These are phyloP conservation scores for Phlyctochytrium planicorne DNA, from an alignment of 192 early-diverging fungal genomes.

Conservation along the genomic window DNA sequence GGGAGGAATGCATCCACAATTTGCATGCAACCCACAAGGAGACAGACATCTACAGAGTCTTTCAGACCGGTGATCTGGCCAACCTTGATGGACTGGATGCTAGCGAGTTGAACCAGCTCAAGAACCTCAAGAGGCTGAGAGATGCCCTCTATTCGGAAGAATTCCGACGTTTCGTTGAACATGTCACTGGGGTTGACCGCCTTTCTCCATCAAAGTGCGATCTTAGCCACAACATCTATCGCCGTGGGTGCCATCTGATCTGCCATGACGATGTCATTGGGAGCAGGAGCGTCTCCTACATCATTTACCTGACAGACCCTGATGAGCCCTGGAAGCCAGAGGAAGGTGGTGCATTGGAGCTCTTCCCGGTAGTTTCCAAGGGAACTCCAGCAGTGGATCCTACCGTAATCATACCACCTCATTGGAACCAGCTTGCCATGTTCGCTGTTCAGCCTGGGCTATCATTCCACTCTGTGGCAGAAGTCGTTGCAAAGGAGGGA, in stretches of 20 bases:
- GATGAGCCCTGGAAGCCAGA: constrained; percentile 60
- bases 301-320: constrained; percentile 73
- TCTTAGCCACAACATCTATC: constrained; percentile 74
- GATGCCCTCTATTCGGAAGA: constrained; percentile 73
- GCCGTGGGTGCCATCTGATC: constrained; percentile 70
- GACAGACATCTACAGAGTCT: constrained; percentile 80
- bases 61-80: constrained; percentile 79
- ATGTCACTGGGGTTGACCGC: constrained; percentile 68
- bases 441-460: constrained; percentile 78
- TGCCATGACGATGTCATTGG: constrained; percentile 84
- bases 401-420: constrained; percentile 51
- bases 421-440: constrained; percentile 77
- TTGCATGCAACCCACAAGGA: constrained; percentile 79
- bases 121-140: constrained; percentile 56
- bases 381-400: constrained; percentile 65
- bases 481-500: constrained; percentile 57
- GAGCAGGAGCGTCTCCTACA: constrained; percentile 71
- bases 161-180: constrained; percentile 67
- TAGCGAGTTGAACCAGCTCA: constrained; percentile 56
- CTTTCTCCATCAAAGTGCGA: constrained; percentile 67
- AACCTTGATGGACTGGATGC: constrained; percentile 73
- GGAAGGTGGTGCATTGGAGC: constrained; percentile 74
- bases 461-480: constrained; percentile 78
- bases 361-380: constrained; percentile 64
- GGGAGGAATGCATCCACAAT: constrained; percentile 59